Evolutionary conservation across 225 moss, liverwort and hornwort genomes (phyloP).

Genomic region (Anthoceros angustus): DNA sequence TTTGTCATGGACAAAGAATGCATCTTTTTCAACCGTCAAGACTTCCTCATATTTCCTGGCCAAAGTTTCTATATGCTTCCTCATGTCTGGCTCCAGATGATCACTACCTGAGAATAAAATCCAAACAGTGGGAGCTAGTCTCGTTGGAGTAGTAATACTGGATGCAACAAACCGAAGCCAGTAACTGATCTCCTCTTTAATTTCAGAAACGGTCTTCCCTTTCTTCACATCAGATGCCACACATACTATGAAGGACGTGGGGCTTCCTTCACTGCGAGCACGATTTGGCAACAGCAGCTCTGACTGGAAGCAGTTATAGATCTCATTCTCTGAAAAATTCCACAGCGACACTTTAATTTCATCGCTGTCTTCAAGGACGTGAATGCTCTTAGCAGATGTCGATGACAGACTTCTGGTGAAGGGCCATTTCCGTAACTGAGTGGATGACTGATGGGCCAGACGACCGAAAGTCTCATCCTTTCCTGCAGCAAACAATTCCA

Average conservation of each 20-base stretch:
- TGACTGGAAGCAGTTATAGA: background rate
- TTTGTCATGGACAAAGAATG: background rate
- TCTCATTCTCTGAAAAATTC: background rate
- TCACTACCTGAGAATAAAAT: background rate
- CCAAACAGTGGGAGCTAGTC: background rate
- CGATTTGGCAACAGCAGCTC: background rate
- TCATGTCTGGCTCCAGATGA: background rate
- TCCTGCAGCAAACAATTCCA: background rate
- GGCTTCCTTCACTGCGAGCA: background rate
- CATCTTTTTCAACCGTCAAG: background rate
- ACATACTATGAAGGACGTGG: background rate
- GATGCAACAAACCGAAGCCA: slow-evolving; percentile 10
- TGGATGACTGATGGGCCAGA: no score
- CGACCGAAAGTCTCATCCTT: background rate
- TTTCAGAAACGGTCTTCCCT: background rate
- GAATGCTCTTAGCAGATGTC: background rate
- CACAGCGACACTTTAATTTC: background rate
- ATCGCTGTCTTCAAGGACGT: background rate
- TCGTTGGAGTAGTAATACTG: background rate
- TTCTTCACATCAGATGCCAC: background rate
- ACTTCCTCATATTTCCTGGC: background rate
- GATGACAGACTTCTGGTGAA: background rate
- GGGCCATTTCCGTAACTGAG: no score
- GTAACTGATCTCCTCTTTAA: background rate
- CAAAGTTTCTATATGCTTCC: background rate